A percentile compares a stretch with the other conserved stretches of the same genome.
Evolutionary conservation across 1,139 yeast genomes (phyloP).

Genomic region (Candida frijolesensis): DNA sequence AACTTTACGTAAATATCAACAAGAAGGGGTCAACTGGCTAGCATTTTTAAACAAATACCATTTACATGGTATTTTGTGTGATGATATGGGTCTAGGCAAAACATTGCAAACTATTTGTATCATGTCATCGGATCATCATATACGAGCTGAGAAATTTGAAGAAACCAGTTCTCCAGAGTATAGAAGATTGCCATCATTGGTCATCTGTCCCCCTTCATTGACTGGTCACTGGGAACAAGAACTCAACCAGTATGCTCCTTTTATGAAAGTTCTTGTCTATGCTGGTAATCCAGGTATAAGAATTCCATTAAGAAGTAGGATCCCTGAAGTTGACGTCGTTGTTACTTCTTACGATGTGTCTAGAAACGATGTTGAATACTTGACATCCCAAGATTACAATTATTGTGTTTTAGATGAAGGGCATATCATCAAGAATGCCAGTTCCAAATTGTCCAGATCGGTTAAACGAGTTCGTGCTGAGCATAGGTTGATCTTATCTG

Average conservation of each 20-base stretch:
- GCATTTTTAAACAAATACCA: conserved; percentile 94
- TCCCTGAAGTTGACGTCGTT: conserved; percentile 73
- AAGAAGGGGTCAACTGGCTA: conserved; percentile 98
- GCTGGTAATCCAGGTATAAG: conserved; percentile 92
- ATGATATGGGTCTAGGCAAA: conserved; percentile 99
- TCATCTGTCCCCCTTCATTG: conserved; percentile 94
- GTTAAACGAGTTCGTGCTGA: conserved; percentile 83
- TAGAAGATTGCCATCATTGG: conserved; percentile 77
- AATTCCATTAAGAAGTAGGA: conserved; percentile 51
- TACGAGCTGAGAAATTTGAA: conserved; percentile 70
- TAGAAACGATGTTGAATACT: conserved; percentile 78
- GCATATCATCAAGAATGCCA: conserved; percentile 91
- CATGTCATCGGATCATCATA: conserved; percentile 91
- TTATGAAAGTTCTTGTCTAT: conserved; percentile 77
- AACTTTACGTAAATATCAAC: conserved; percentile 91
- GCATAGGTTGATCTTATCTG: conserved; percentile 87
- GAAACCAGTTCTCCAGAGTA: conserved; percentile 67
- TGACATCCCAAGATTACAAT: conserved; percentile 71
- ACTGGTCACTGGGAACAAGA: conserved; percentile 99
- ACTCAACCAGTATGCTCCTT: conserved; percentile 86
- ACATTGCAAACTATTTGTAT: conserved; percentile 97
- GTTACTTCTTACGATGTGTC: conserved; percentile 97
- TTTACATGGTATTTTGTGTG: conserved; percentile 95
- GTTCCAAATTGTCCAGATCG: conserved; percentile 84
- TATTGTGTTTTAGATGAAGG: conserved; percentile 98